Evolutionary conservation across 345 rosid genomes (phyloP).

Genomic region (Carallia pectinifolia): DNA sequence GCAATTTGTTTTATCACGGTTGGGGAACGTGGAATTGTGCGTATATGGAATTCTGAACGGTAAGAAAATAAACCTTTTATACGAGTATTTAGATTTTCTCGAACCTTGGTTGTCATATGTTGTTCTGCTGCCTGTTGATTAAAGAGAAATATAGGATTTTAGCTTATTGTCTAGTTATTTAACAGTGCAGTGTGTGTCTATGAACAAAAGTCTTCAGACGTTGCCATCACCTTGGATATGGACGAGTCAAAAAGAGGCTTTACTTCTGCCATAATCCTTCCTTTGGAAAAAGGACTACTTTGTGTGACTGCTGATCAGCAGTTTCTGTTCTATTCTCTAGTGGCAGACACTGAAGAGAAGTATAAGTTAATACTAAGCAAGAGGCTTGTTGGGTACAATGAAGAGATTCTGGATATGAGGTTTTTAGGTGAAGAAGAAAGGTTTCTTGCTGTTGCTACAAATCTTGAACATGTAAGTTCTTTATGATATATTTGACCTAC

Average conservation of each 20-base stretch:
- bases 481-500: background rate
- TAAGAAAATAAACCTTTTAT: slow-evolving; percentile 20
- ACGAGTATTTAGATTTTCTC: no score
- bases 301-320: slow-evolving; percentile 98
- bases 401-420: slow-evolving; percentile 88
- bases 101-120: no score
- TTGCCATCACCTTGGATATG: slow-evolving; percentile 47
- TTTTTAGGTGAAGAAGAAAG: slow-evolving; percentile 87
- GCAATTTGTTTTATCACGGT: slow-evolving; percentile 62
- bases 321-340: slow-evolving; percentile 57
- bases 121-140: background rate
- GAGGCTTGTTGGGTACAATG: slow-evolving; percentile 92
- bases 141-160: slow-evolving; percentile 10
- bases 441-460: slow-evolving; percentile 89
- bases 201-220: slow-evolving; percentile 81
- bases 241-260: slow-evolving; percentile 75
- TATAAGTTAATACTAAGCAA: slow-evolving; percentile 44
- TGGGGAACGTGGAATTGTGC: slow-evolving; percentile 86
- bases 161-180: slow-evolving; percentile 20
- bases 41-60: slow-evolving; percentile 88
- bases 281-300: slow-evolving; percentile 70
- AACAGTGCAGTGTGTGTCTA: slow-evolving; percentile 77
- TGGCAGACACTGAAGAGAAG: slow-evolving; percentile 43
- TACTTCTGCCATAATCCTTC: slow-evolving; percentile 62
- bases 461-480: slow-evolving; percentile 75